Conservation (phyloP, 2,329 filamentous ascomycete species). For the Aspergillus sp. region DNA sequence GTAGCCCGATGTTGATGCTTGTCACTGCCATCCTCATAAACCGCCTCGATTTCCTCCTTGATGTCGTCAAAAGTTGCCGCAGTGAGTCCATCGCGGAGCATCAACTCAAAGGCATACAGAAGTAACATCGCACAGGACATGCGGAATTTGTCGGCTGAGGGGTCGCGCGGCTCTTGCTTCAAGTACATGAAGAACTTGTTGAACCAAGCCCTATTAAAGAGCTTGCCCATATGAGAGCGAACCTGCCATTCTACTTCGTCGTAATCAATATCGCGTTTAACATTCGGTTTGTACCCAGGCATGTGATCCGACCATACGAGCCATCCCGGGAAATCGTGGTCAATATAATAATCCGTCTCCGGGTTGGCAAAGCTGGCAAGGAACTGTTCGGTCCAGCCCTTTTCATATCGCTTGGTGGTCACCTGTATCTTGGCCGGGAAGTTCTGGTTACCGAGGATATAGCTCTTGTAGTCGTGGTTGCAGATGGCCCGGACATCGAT, state of each 20-base stretch:
- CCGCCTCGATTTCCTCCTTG: constrained; percentile 71
- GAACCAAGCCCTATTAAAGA: constrained; percentile 83
- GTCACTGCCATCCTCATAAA: constrained; percentile 91
- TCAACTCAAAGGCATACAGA: constrained; percentile 85
- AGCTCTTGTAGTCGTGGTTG: constrained; percentile 83
- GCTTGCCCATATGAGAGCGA: constrained; percentile 74
- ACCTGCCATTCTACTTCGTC: constrained; percentile 76
- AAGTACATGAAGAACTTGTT: constrained; percentile 85
- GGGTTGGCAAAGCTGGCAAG: constrained; percentile 74
- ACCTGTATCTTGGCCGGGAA: constrained; percentile 76
- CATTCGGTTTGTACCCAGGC: constrained; percentile 72
- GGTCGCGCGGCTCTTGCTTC: constrained; percentile 91
- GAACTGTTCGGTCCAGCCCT: constrained; percentile 75
- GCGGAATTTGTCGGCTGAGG: constrained; percentile 78
- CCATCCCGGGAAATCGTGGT: constrained; percentile 92
- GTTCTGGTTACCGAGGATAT: constrained; percentile 75
- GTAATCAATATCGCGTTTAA: constrained; percentile 67
- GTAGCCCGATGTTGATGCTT: constrained; percentile 98
- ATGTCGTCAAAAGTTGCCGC: constrained; percentile 82
- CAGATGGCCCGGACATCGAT: constrained; percentile 85
- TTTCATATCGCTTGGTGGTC: constrained; percentile 70
- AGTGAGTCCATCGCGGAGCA: constrained; percentile 73
- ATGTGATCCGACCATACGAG: constrained; percentile 91
- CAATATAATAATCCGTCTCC: constrained; percentile 83
- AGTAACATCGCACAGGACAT: constrained; percentile 85